These are phyloP conservation scores for Populus hybrid DNA, from an alignment of 441 rosid genomes.

Conservation along the genomic window DNA sequence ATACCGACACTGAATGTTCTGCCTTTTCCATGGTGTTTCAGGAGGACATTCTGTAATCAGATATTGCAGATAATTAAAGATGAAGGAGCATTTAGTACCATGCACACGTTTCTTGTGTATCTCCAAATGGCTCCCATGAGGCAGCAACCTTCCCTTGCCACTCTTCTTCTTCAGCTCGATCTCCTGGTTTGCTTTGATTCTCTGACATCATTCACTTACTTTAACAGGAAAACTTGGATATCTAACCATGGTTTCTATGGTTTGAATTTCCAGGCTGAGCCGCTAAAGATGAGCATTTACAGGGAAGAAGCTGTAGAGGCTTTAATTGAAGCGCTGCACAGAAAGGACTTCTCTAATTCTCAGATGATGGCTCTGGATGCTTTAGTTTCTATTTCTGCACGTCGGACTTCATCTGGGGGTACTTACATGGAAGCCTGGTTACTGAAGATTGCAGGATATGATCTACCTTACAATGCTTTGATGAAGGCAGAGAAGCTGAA, in stretches of 20 bases:
- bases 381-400: constrained; percentile 50
- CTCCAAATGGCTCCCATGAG: constrained; percentile 79
- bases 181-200: constrained; percentile 45
- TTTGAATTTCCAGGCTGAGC: constrained; percentile 47
- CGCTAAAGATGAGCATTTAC: constrained; percentile 69
- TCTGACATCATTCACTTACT: constrained; percentile 4
- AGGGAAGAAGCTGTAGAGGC: constrained; percentile 68
- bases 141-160: constrained; percentile 53
- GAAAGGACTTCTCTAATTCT: constrained; percentile 50
- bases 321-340: constrained; percentile 52
- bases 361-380: constrained; percentile 56
- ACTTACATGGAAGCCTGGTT: constrained; percentile 57
- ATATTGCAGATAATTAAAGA: constrained; percentile 52
- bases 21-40: constrained; percentile 23
- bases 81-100: constrained; percentile 63
- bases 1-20: neutral
- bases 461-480: constrained; percentile 48
- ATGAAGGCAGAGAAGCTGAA: constrained; percentile 36
- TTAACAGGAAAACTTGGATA: neutral
- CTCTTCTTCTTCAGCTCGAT: constrained; percentile 74
- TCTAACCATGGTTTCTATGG: constrained; percentile 13
- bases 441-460: constrained; percentile 58
- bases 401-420: constrained; percentile 43
- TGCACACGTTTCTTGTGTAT: constrained; percentile 68
- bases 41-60: constrained; percentile 53